Evolutionary conservation across 2,329 filamentous ascomycete genomes (phyloP).

Genomic region (Fusarium continuum): DNA sequence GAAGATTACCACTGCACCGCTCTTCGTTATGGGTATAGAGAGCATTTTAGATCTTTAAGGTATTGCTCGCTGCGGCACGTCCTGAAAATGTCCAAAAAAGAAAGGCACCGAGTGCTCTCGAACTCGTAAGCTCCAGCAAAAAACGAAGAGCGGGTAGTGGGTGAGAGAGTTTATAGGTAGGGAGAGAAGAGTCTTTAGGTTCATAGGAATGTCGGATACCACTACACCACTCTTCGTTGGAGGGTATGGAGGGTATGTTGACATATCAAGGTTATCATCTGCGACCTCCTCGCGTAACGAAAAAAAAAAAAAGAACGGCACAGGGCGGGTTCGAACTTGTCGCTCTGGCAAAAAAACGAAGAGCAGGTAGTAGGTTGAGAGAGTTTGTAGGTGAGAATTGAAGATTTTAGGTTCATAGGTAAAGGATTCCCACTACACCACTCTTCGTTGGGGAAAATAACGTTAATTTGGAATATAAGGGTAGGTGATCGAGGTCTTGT

Average conservation of each 20-base stretch:
- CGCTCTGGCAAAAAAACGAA: not conserved
- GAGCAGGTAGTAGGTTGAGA: not conserved
- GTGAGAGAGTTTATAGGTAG: not conserved
- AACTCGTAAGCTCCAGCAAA: not conserved
- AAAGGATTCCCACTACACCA: conserved; percentile 1
- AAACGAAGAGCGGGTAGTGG: not conserved
- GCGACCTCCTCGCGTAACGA: too few species aligned
- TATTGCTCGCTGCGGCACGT: not conserved
- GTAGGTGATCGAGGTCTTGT: not conserved
- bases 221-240: not conserved
- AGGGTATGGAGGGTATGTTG: not conserved
- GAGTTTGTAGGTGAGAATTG: not conserved
- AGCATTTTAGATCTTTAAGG: not conserved
- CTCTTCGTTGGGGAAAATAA: not conserved
- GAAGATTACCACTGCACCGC: not conserved
- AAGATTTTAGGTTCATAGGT: not conserved
- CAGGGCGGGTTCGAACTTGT: not conserved
- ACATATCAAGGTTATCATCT: not conserved
- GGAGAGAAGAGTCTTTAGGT: not conserved
- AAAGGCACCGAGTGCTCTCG: not conserved
- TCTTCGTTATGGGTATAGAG: not conserved
- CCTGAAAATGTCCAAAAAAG: not conserved
- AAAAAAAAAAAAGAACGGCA: not conserved
- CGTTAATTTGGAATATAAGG: not conserved
- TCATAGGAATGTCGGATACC: not conserved